A percentile compares a stretch with the other conserved stretches of the same genome.
phyloP scores from a whole-genome alignment of 345 rosid genomes.

The Carallia pectinifolia region DNA sequence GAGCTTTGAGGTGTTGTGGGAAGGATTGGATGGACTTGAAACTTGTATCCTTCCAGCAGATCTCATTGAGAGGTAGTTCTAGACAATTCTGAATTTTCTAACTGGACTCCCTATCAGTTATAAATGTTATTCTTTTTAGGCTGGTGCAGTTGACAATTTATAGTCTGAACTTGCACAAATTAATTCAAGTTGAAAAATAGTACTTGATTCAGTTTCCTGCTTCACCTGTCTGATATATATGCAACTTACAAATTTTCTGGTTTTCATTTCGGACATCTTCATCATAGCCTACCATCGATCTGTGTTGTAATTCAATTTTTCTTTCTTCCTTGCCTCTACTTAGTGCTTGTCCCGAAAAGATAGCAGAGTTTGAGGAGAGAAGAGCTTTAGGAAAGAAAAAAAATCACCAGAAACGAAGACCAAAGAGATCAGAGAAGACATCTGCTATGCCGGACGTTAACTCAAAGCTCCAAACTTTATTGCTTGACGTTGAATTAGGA shows the following conservation, averaged over 20 bases:
- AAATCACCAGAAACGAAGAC: constrained; percentile 34
- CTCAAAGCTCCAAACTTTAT: constrained; percentile 51
- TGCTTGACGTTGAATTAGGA: constrained; percentile 51
- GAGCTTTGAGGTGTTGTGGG: constrained; percentile 80
- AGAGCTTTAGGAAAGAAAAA: constrained; percentile 50
- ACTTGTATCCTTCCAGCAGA: constrained; percentile 73
- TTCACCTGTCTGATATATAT: background rate
- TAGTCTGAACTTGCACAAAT: no score
- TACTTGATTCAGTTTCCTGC: no score
- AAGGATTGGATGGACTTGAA: constrained; percentile 54
- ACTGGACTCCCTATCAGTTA: no score
- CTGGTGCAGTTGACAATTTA: background rate
- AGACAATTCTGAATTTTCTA: background rate
- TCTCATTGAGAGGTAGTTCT: constrained; percentile 65
- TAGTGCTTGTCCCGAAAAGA: constrained; percentile 92
- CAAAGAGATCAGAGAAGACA: constrained; percentile 37
- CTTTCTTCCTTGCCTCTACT: background rate
- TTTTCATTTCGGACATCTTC: background rate
- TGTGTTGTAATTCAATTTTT: background rate
- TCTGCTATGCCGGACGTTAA: constrained; percentile 44
- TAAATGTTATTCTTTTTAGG: background rate
- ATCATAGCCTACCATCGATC: background rate
- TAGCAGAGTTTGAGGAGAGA: constrained; percentile 61
- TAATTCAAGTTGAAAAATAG: no score
- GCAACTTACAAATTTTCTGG: background rate